Conservation (phyloP, 2,329 filamentous ascomycete genomes). For the Fusarium piperis region DNA sequence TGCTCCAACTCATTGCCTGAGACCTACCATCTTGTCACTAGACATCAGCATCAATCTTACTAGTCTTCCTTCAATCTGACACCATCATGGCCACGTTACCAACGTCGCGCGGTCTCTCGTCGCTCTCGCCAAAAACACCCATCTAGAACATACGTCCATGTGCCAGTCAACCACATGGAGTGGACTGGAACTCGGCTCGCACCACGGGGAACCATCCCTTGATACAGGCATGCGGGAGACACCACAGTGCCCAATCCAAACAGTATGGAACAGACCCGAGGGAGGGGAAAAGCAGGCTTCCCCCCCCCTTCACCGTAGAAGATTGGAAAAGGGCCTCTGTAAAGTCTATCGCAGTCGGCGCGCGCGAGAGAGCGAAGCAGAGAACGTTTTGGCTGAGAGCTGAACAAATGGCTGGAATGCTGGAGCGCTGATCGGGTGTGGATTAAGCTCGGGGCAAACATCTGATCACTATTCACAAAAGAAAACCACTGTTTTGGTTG, state of each 20-base stretch:
- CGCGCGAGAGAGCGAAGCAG: not conserved
- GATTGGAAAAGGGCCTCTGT: not conserved
- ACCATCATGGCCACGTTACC: not conserved
- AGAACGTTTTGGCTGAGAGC: not conserved
- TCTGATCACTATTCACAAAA: not conserved
- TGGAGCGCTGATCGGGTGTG: not conserved
- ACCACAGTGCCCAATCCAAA: not conserved
- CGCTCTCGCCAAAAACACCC: not conserved
- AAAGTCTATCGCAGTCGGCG: not conserved
- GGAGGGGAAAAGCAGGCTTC: not conserved
- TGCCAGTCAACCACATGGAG: not conserved
- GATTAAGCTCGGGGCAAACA: not conserved
- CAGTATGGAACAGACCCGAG: not conserved
- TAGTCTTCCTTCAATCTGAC: not conserved
- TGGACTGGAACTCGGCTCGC: not conserved
- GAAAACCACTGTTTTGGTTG: not conserved
- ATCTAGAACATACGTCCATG: not conserved
- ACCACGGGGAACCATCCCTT: not conserved
- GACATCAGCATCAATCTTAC: not conserved
- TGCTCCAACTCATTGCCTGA: not conserved
- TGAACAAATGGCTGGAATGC: constrained; percentile 17
- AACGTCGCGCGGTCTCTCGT: not conserved
- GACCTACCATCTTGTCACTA: not conserved
- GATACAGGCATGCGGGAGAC: not conserved
- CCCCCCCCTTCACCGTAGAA: constrained; percentile 7